phyloP scores from a whole-genome alignment of 2,329 filamentous ascomycete genomes.

The Scortechinia acanthostroma region DNA sequence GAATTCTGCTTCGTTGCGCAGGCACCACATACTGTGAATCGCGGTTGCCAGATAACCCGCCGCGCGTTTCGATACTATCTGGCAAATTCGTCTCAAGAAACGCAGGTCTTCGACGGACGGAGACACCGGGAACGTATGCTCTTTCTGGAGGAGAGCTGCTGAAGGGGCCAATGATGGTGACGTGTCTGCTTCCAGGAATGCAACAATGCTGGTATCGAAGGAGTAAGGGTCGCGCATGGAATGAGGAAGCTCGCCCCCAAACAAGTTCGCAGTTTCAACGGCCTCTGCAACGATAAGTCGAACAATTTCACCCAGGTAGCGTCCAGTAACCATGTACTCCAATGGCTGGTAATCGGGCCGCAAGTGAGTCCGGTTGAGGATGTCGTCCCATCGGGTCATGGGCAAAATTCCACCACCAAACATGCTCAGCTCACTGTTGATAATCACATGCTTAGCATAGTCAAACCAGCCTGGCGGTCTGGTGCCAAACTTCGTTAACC shows the following conservation, averaged over 20 bases:
- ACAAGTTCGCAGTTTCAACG: conserved; percentile 40
- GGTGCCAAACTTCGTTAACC: conserved; percentile 44
- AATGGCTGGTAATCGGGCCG: conserved; percentile 54
- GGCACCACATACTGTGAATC: conserved; percentile 52
- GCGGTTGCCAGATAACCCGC: conserved; percentile 55
- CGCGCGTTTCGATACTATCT: conserved; percentile 47
- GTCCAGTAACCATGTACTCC: conserved; percentile 56
- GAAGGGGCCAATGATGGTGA: conserved; percentile 24
- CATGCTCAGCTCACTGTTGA: conserved; percentile 65
- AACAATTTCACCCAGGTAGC: conserved; percentile 61
- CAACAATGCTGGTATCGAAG: conserved; percentile 52
- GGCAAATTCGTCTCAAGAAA: conserved; percentile 42
- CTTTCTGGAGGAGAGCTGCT: conserved; percentile 35
- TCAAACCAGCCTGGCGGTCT: conserved; percentile 48
- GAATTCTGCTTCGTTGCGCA: conserved; percentile 40
- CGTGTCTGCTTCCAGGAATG: conserved; percentile 39
- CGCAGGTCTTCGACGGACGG: conserved; percentile 38
- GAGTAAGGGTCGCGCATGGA: conserved; percentile 44
- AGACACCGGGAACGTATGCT: conserved; percentile 34
- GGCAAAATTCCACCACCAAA: conserved; percentile 53
- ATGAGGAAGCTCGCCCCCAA: conserved; percentile 47
- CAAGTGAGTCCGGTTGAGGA: conserved; percentile 41
- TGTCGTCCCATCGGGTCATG: conserved; percentile 51
- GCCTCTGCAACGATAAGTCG: conserved; percentile 51
- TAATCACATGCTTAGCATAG: conserved; percentile 51